Evolutionary conservation across 768 basidiomycete species (phyloP).

Genomic region (Phlegmacium glaucopus): DNA sequence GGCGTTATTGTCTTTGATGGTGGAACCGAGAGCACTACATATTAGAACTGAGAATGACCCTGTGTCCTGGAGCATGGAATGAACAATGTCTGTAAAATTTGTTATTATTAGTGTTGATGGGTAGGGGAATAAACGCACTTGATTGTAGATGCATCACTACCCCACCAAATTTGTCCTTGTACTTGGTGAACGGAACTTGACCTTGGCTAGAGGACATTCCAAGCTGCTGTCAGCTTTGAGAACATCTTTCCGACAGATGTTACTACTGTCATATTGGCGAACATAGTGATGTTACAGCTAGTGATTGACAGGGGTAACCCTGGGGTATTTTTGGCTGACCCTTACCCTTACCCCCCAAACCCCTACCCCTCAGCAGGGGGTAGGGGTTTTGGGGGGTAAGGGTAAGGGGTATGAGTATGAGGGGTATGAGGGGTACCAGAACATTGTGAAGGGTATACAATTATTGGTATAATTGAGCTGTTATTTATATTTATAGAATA

Average conservation of each 20-base stretch:
- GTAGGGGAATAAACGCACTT: slow-evolving; percentile 50
- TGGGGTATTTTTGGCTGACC: too few relatives aligned
- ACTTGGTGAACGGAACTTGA: slow-evolving; percentile 89
- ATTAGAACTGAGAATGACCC: slow-evolving; percentile 65
- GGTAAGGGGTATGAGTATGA: too few relatives aligned
- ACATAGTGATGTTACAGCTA: too few relatives aligned
- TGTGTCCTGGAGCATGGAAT: slow-evolving; percentile 67
- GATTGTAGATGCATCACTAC: slow-evolving; percentile 82
- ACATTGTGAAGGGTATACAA: too few relatives aligned
- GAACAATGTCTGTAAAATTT: slow-evolving; percentile 72
- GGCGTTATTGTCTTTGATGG: too few relatives aligned
- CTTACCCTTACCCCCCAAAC: too few relatives aligned
- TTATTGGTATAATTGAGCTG: too few relatives aligned
- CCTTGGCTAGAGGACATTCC: slow-evolving; percentile 81
- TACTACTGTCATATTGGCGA: slow-evolving; percentile 86
- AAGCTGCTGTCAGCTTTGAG: slow-evolving; percentile 40
- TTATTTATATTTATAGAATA: too few relatives aligned
- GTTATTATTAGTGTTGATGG: slow-evolving; percentile 9
- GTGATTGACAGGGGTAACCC: too few relatives aligned
- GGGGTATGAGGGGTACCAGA: too few relatives aligned
- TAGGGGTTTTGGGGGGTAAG: too few relatives aligned
- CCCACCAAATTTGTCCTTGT: slow-evolving; percentile 77
- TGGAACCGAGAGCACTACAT: slow-evolving; percentile 48
- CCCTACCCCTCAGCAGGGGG: too few relatives aligned
- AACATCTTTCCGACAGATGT: slow-evolving; percentile 52